phyloP scores from a whole-genome alignment of 2,329 filamentous ascomycete genomes.

The Claviceps sp. region DNA sequence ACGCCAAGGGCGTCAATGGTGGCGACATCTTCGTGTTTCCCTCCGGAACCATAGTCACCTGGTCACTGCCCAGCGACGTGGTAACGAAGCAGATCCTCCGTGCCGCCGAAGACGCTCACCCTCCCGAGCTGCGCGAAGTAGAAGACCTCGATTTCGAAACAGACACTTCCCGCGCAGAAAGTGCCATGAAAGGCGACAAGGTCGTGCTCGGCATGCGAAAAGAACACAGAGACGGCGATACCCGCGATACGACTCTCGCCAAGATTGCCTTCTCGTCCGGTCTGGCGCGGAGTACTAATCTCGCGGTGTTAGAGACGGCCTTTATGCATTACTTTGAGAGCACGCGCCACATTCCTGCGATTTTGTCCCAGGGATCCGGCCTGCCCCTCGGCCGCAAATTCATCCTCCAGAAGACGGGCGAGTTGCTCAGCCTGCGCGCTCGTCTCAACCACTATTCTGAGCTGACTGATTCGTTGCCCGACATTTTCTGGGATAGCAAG shows the following conservation, averaged over 20 bases:
- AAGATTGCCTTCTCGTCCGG: constrained; percentile 96
- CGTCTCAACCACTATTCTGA: constrained; percentile 96
- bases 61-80: constrained; percentile 69
- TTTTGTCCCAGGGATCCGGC: constrained; percentile 51
- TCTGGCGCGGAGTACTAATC: constrained; percentile 80
- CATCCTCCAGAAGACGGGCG: constrained; percentile 86
- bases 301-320: constrained; percentile 78
- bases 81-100: constrained; percentile 61
- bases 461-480: constrained; percentile 84
- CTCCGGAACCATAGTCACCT: constrained; percentile 84
- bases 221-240: constrained; percentile 30
- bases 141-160: constrained; percentile 83
- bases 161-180: constrained; percentile 59
- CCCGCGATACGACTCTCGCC: constrained; percentile 55
- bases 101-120: constrained; percentile 63
- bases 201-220: constrained; percentile 74
- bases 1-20: constrained; percentile 45
- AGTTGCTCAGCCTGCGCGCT: constrained; percentile 76
- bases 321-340: constrained; percentile 76
- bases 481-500: constrained; percentile 90
- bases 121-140: constrained; percentile 56
- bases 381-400: constrained; percentile 47
- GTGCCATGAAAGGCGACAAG: constrained; percentile 71
- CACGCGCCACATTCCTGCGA: constrained; percentile 67
- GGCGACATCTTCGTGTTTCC: constrained; percentile 95